A percentile compares a stretch with the other conserved stretches of the same genome.
These are phyloP conservation scores for Solanum ossicruentum DNA, from an alignment of 257 asterid species.

Conservation along the genomic window DNA sequence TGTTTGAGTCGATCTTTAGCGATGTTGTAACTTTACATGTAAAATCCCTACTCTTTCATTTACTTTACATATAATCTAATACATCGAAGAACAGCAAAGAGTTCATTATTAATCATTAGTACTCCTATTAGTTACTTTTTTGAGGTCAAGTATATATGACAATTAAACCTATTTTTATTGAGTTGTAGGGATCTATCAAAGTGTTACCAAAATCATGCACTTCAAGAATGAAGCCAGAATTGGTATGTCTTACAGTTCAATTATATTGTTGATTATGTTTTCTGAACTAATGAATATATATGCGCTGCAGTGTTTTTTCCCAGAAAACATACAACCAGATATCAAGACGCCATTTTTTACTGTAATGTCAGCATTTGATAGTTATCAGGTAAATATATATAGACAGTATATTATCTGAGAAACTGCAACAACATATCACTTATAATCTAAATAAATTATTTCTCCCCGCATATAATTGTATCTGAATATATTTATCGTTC, in stretches of 20 bases:
- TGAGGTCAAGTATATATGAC: background rate
- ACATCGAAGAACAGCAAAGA: background rate
- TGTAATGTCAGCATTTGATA: constrained; percentile 3
- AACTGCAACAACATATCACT: background rate
- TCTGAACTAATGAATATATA: background rate
- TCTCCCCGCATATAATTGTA: background rate
- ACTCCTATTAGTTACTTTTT: background rate
- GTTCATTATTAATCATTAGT: background rate
- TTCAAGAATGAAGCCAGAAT: background rate
- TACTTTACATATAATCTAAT: background rate
- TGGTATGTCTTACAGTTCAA: background rate
- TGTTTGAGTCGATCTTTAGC: background rate
- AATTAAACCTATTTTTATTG: background rate
- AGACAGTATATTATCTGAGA: background rate
- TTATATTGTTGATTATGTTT: background rate
- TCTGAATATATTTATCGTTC: background rate
- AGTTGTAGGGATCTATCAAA: background rate
- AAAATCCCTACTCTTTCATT: background rate
- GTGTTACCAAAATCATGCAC: background rate
- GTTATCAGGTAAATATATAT: background rate
- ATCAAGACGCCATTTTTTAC: background rate
- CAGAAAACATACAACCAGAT: background rate
- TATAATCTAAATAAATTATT: background rate
- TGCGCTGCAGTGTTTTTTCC: background rate
- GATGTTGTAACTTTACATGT: background rate